phyloP scores from a whole-genome alignment of 139 green algal genomes.

The Micractinium conductrix region DNA sequence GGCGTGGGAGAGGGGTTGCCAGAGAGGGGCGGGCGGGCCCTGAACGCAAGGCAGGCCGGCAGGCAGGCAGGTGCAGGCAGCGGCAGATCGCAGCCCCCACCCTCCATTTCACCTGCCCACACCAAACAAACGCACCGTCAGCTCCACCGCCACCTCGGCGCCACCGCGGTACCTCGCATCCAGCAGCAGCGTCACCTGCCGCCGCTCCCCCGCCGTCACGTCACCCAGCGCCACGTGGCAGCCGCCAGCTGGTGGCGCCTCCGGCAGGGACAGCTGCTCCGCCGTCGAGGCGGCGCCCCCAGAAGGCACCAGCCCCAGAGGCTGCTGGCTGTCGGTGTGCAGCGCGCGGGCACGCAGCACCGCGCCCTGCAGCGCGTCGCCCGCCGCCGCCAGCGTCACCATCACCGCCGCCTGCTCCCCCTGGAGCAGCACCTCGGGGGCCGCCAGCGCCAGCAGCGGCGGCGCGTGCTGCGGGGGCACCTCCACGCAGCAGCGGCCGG shows the following conservation, averaged over 20 bases:
- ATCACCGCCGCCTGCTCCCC: slow-evolving; percentile 18
- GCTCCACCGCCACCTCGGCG: background rate
- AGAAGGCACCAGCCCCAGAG: background rate
- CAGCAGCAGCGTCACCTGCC: slow-evolving; percentile 20
- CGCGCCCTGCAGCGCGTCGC: background rate
- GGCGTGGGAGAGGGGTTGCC: background rate
- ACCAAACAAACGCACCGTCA: background rate
- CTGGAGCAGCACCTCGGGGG: slow-evolving; percentile 11
- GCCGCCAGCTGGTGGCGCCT: background rate
- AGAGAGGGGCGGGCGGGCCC: too few relatives aligned
- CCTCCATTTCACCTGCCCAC: background rate
- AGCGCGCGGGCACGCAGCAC: background rate
- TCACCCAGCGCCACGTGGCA: background rate
- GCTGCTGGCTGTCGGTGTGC: slow-evolving; percentile 11
- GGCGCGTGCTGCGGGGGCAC: slow-evolving; percentile 31
- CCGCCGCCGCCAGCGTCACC: background rate
- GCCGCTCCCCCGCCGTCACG: background rate
- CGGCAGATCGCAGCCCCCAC: too few relatives aligned
- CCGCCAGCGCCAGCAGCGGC: slow-evolving; percentile 23
- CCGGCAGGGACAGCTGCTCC: background rate
- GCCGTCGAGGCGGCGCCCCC: background rate
- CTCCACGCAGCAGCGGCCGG: background rate
- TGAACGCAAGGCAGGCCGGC: too few relatives aligned
- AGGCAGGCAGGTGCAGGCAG: too few relatives aligned
- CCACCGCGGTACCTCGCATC: slow-evolving; percentile 24